Evolutionary conservation across 2,329 filamentous ascomycete genomes (phyloP), one percentile per base, ranked within the genome.

Genomic region (Colletotrichum cereale): DNA sequence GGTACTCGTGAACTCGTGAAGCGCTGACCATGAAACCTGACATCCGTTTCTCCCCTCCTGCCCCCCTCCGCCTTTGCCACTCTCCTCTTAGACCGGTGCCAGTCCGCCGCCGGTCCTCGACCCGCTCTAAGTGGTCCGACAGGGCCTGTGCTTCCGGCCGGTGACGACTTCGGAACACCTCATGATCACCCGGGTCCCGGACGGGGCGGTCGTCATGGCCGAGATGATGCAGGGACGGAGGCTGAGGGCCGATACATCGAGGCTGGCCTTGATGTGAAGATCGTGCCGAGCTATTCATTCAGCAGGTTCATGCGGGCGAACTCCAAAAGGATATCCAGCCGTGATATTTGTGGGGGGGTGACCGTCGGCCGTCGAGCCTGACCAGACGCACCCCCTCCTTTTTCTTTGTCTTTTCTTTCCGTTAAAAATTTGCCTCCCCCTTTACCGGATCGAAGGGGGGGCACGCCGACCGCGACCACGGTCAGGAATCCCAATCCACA

Each of bases 121-220:
- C n/a, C n/a, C n/a, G 58, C 73, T 94, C 21, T 85, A 93, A 74
- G 81, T 93, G 16, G 77, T 94, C 14, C 85, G 91, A 44, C 87
- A 91, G 74, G 89, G 88, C 0, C 78, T 95, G 67, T 96, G 93
- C 78, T 95, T 94, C 81, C 86, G 93, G 16, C 93, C 93, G 0
- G 87, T 93, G 3, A 91, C 91, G 29, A 81, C 84, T 1, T 86
- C 84, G 62, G n/a, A n/a, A n/a, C n/a, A n/a, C n/a, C n/a, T 92
- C 0, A 92, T 92, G 34, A 87, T n/a, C n/a, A 85, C 58, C 77
- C 90, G 76, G 84, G 85, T 21, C 80, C 93, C 38, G 93, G 92
- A 95, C 92, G 0, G 93, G 93, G 0, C 87, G 88, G 74, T n/a
- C n/a, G 89, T 93, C 7, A 82, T 95, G 82, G 87, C 91, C 14